These are phyloP conservation scores for Macrophomina tecta DNA, from an alignment of 2,329 filamentous ascomycete genomes.

Conservation along the genomic window DNA sequence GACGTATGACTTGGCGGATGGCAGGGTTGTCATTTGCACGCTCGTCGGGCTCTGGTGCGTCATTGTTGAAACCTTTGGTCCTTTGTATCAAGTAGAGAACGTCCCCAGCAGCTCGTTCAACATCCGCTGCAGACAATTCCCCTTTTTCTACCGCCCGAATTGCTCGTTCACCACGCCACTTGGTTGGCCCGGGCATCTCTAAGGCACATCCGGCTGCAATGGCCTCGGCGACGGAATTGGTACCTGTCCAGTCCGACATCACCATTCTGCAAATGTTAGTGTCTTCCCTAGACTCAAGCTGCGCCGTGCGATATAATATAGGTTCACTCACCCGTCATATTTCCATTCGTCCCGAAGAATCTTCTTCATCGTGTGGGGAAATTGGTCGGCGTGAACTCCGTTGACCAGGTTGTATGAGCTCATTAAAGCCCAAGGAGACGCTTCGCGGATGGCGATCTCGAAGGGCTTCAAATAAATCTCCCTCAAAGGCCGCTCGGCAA, in stretches of 20 bases:
- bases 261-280: slow-evolving; percentile 40
- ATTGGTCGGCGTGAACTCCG: slow-evolving; percentile 55
- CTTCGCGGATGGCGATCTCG: slow-evolving; percentile 72
- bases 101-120: slow-evolving; percentile 56
- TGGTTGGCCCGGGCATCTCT: slow-evolving; percentile 50
- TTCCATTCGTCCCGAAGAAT: slow-evolving; percentile 49
- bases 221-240: slow-evolving; percentile 46
- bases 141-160: slow-evolving; percentile 42
- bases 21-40: slow-evolving; percentile 59
- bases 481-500: slow-evolving; percentile 69
- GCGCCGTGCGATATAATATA: neutral
- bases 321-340: slow-evolving; percentile 40
- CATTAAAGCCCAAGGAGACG: slow-evolving; percentile 72
- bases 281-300: neutral
- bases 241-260: slow-evolving; percentile 51
- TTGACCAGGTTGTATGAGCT: slow-evolving; percentile 72
- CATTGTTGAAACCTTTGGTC: slow-evolving; percentile 66
- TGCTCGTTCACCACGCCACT: slow-evolving; percentile 47
- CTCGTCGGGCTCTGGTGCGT: slow-evolving; percentile 63
- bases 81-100: slow-evolving; percentile 67
- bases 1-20: slow-evolving; percentile 65
- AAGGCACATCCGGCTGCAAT: slow-evolving; percentile 48
- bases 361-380: slow-evolving; percentile 50
- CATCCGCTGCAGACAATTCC: slow-evolving; percentile 56
- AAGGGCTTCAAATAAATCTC: slow-evolving; percentile 78